Evolutionary conservation across 805 yeast species (phyloP), one percentile per base, ranked within the genome.

Genomic region (Wickerhamiella shivajii): DNA sequence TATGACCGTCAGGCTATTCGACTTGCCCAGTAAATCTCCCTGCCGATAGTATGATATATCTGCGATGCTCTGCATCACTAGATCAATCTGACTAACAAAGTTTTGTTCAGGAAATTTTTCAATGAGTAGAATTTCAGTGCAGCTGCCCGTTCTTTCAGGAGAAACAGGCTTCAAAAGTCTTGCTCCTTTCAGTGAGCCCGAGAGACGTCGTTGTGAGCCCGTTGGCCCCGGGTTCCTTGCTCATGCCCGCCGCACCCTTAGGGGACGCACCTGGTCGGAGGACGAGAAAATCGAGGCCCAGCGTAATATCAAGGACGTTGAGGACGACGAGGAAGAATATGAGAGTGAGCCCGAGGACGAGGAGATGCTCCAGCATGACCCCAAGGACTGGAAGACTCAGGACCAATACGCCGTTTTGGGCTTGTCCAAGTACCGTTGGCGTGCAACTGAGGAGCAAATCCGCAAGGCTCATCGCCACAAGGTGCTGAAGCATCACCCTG

Each of bases 211-310:
- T 39, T 66, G 85, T 42, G 98, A 90, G 63, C 97, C 98, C 24
- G 95, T 87, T 45, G 98, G 98, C 37, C 87, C 92, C 42, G 79
- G 71, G 55, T 90, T 85, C 64, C 65, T 90, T 49, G 95, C 95
- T 33, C 98, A 90, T 53, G 97, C 97, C 39, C 74, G 93, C 46
- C 79, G 98, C 67, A 71, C 92, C 35, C 67, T 85, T 49, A 75
- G 94, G 63, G 94, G 94, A 57, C 95, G 93, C 64, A 83, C 97
- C 31, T 90, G 96, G 94, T 83, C 96, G 36, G 97, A 90, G 62
- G 90, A 71, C 53, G 98, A 90, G 63, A 76, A 78, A 57, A 64
- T 84, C 46, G 92, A 85, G 67, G 94, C 94, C 40, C 92, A 77
- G 55, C 74, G 72, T 61, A 80, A 80, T 59, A 93, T 79, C 50